Conservation (phyloP, 2,329 filamentous ascomycete genomes). For the Cyphellophora europaea region DNA sequence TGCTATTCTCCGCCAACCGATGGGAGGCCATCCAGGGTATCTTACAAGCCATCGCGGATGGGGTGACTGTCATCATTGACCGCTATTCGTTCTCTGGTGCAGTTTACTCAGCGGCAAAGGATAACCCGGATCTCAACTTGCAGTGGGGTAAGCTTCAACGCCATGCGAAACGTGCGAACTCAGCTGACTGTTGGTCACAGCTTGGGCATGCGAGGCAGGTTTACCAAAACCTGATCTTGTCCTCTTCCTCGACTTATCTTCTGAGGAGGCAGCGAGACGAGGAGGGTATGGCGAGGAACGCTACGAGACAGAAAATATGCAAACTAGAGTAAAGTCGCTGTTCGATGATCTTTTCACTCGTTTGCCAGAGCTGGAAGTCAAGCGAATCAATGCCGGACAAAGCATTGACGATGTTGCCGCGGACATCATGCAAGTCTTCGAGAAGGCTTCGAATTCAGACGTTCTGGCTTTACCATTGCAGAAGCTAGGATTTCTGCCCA, state of each 20-base stretch:
- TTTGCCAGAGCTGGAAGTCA: slow-evolving; percentile 41
- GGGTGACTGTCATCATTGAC: slow-evolving; percentile 74
- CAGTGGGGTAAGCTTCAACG: slow-evolving; percentile 57
- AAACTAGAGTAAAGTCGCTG: slow-evolving; percentile 64
- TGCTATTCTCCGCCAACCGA: slow-evolving; percentile 82
- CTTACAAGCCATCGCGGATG: slow-evolving; percentile 44
- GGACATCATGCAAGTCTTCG: slow-evolving; percentile 23
- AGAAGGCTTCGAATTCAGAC: slow-evolving; percentile 2
- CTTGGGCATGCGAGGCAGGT: slow-evolving; percentile 72
- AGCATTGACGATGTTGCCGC: slow-evolving; percentile 41
- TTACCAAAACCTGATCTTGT: slow-evolving; percentile 81
- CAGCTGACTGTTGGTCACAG: neutral
- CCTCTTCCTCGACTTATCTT: slow-evolving; percentile 74
- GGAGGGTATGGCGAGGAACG: slow-evolving; percentile 85
- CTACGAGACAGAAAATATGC: slow-evolving; percentile 80
- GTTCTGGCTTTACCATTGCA: slow-evolving; percentile 23
- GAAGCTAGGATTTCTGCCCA: slow-evolving; percentile 22
- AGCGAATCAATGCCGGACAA: slow-evolving; percentile 45
- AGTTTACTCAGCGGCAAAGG: slow-evolving; percentile 85
- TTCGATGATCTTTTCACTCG: slow-evolving; percentile 49
- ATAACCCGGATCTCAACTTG: slow-evolving; percentile 58
- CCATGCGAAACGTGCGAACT: neutral
- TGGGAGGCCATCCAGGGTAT: slow-evolving; percentile 57
- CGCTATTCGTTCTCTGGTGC: slow-evolving; percentile 93
- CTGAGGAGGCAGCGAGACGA: slow-evolving; percentile 60